Evolutionary conservation across 1,139 yeast species (phyloP).

Genomic region (Yamadazyma conglobata): DNA sequence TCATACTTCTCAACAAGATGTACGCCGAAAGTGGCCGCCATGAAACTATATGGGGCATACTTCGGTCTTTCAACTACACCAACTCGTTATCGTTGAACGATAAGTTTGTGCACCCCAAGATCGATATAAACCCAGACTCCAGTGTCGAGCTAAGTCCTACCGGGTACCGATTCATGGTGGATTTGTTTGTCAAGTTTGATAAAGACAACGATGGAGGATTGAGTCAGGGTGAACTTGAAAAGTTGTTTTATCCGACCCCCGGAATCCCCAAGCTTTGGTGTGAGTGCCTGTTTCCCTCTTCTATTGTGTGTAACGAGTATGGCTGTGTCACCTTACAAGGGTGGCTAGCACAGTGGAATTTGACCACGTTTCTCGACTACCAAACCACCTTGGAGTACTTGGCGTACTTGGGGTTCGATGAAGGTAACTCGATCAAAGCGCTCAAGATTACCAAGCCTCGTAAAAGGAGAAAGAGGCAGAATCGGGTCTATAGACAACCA

Average conservation of each 20-base stretch:
- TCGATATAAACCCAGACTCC: slow-evolving; percentile 73
- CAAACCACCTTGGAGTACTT: slow-evolving; percentile 81
- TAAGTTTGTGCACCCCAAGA: slow-evolving; percentile 67
- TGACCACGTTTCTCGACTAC: slow-evolving; percentile 86
- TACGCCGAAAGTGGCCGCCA: slow-evolving; percentile 91
- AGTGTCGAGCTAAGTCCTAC: slow-evolving; percentile 90
- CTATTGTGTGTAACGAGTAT: slow-evolving; percentile 84
- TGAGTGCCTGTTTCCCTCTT: slow-evolving; percentile 77
- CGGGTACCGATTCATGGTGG: slow-evolving; percentile 92
- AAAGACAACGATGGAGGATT: slow-evolving; percentile 95
- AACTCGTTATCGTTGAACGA: slow-evolving; percentile 85
- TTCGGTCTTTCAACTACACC: slow-evolving; percentile 84
- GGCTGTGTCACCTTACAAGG: slow-evolving; percentile 93
- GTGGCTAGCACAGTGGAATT: slow-evolving; percentile 98
- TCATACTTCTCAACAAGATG: slow-evolving; percentile 67
- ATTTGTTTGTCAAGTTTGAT: slow-evolving; percentile 80
- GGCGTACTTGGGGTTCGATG: slow-evolving; percentile 86
- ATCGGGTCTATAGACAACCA: slow-evolving; percentile 62
- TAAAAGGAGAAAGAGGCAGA: slow-evolving; percentile 58
- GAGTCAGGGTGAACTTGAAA: slow-evolving; percentile 62
- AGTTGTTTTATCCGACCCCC: slow-evolving; percentile 82
- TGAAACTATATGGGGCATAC: slow-evolving; percentile 94
- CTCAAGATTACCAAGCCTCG: slow-evolving; percentile 80
- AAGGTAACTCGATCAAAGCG: slow-evolving; percentile 48
- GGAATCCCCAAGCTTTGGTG: slow-evolving; percentile 88